Evolutionary conservation across 2,329 filamentous ascomycete species (phyloP).

Genomic region (Cladosporium sp.): DNA sequence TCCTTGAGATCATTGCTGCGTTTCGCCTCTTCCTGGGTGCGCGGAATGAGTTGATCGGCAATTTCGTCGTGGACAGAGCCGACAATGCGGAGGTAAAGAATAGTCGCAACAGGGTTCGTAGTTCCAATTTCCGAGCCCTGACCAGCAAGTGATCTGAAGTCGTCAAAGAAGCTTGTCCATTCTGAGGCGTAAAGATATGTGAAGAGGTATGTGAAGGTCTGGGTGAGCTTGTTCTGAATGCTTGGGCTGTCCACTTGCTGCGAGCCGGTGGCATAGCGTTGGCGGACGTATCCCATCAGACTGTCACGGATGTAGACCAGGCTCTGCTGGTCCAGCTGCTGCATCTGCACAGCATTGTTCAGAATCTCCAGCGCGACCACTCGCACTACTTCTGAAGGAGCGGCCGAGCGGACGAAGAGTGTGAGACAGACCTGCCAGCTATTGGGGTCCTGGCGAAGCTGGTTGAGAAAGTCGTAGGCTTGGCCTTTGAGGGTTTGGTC

Average conservation of each 20-base stretch:
- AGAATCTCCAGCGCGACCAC: slow-evolving; percentile 89
- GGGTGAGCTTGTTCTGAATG: slow-evolving; percentile 95
- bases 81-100: slow-evolving; percentile 86
- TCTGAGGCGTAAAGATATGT: slow-evolving; percentile 79
- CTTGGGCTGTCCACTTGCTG: slow-evolving; percentile 66
- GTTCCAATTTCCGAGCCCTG: slow-evolving; percentile 54
- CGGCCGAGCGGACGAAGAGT: slow-evolving; percentile 79
- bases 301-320: slow-evolving; percentile 76
- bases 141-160: slow-evolving; percentile 76
- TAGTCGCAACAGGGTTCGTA: slow-evolving; percentile 73
- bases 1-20: slow-evolving; percentile 91
- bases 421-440: slow-evolving; percentile 88
- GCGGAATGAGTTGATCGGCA: slow-evolving; percentile 82
- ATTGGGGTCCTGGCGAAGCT: slow-evolving; percentile 76
- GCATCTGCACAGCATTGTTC: slow-evolving; percentile 84
- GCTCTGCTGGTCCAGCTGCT: slow-evolving; percentile 70
- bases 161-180: slow-evolving; percentile 89
- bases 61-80: slow-evolving; percentile 95
- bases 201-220: slow-evolving; percentile 93
- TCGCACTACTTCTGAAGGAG: slow-evolving; percentile 78
- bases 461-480: slow-evolving; percentile 76
- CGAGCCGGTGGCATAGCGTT: slow-evolving; percentile 64
- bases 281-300: slow-evolving; percentile 76
- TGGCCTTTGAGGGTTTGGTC: slow-evolving; percentile 74
- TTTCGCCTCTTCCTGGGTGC: slow-evolving; percentile 76